Evolutionary conservation across 2,329 filamentous ascomycete species (phyloP).

Genomic region (Arthrobotrys sphaeroides): DNA sequence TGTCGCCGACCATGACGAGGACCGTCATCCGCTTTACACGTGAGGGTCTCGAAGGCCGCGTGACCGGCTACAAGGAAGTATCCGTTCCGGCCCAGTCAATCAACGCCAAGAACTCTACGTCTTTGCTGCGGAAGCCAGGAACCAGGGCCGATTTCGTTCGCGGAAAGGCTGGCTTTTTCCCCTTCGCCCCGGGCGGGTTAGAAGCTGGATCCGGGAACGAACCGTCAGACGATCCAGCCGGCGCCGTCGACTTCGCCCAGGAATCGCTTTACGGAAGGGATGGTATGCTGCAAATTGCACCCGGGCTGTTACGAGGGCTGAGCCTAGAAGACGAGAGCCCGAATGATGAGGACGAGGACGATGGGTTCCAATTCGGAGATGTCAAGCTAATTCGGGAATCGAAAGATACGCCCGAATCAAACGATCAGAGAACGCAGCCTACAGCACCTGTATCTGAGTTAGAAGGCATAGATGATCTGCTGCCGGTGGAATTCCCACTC

Average conservation of each 20-base stretch:
- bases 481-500: slow-evolving; percentile 93
- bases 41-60: slow-evolving; percentile 88
- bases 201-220: slow-evolving; percentile 75
- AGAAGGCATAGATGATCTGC: slow-evolving; percentile 80
- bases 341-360: slow-evolving; percentile 66
- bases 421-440: slow-evolving; percentile 60
- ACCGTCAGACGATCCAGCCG: slow-evolving; percentile 82
- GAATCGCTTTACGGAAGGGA: slow-evolving; percentile 69
- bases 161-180: slow-evolving; percentile 91
- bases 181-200: slow-evolving; percentile 88
- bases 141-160: slow-evolving; percentile 89
- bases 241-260: slow-evolving; percentile 73
- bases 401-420: slow-evolving; percentile 66
- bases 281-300: slow-evolving; percentile 80
- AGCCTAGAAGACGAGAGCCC: slow-evolving; percentile 72
- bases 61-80: slow-evolving; percentile 93
- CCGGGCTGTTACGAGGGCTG: slow-evolving; percentile 82
- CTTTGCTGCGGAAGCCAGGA: slow-evolving; percentile 83
- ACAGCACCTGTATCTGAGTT: slow-evolving; percentile 63
- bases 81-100: slow-evolving; percentile 88
- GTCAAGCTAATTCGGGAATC: slow-evolving; percentile 57
- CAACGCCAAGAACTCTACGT: slow-evolving; percentile 95
- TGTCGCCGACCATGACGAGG: slow-evolving; percentile 89
- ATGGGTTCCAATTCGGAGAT: slow-evolving; percentile 59
- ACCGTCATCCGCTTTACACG: slow-evolving; percentile 93